Evolutionary conservation across 2,329 filamentous ascomycete species (phyloP).

Genomic region (Ceratocystiopsis minuta): DNA sequence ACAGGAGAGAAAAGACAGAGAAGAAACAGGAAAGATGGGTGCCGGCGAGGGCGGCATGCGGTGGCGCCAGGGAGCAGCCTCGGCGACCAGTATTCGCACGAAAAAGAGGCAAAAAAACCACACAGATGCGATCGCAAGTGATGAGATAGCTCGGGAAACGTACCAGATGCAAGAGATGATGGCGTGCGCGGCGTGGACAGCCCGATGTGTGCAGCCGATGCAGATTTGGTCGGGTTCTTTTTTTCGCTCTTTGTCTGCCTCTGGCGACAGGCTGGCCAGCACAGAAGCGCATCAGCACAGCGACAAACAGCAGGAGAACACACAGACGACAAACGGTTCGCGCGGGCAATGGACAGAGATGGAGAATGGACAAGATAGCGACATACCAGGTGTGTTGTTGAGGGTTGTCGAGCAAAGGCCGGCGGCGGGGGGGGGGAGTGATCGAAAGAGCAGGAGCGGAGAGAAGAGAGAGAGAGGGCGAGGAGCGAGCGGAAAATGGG

Average conservation of each 20-base stretch:
- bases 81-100: neutral
- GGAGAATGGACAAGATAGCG: too few relatives aligned
- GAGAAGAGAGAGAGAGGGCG: too few relatives aligned
- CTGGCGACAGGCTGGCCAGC: slow-evolving; percentile 1
- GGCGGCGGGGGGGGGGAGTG: too few relatives aligned
- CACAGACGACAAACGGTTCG: too few relatives aligned
- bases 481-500: too few relatives aligned
- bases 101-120: slow-evolving; percentile 3
- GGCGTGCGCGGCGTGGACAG: slow-evolving; percentile 2
- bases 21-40: neutral
- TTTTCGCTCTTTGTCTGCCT: neutral
- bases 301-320: too few relatives aligned
- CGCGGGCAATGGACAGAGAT: too few relatives aligned
- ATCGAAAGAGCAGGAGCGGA: too few relatives aligned
- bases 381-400: too few relatives aligned
- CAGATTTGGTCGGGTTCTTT: slow-evolving; percentile 2
- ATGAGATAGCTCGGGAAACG: slow-evolving; percentile 4
- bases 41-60: neutral
- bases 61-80: neutral
- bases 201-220: neutral
- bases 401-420: too few relatives aligned
- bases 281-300: neutral
- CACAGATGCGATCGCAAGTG: slow-evolving; percentile 5
- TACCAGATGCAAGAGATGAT: slow-evolving; percentile 7
- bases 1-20: neutral